A percentile compares a stretch with the other conserved stretches of the same genome.
Conservation (phyloP, 352 stramenopile genomes). For the Elongisporangium undulatum region DNA sequence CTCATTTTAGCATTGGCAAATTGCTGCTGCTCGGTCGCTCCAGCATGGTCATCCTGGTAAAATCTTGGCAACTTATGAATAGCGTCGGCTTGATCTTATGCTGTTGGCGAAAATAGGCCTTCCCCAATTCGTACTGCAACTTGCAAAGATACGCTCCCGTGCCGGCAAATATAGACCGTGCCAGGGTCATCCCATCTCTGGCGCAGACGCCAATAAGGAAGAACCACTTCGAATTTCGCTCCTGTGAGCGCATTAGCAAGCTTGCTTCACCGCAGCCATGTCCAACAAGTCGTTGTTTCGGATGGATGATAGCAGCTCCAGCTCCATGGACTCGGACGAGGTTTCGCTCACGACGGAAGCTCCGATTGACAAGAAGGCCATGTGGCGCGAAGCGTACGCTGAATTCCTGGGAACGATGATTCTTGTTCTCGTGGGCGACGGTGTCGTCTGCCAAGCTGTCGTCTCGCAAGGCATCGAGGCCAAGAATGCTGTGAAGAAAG, state of each 20-base stretch:
- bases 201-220: background rate
- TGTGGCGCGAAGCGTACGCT: slow-evolving; percentile 27
- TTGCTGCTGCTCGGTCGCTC: background rate
- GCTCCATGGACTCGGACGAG: slow-evolving; percentile 25
- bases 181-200: background rate
- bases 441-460: slow-evolving; percentile 52
- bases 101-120: background rate
- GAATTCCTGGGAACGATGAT: slow-evolving; percentile 63
- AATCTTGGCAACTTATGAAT: background rate
- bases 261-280: slow-evolving; percentile 13
- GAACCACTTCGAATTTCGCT: background rate
- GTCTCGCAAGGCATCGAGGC: slow-evolving; percentile 58
- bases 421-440: slow-evolving; percentile 51
- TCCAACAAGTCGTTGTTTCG: slow-evolving; percentile 25
- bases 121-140: background rate
- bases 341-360: slow-evolving; percentile 43
- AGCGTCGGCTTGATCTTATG: background rate
- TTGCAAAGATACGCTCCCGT: background rate
- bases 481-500: slow-evolving; percentile 41
- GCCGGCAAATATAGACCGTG: background rate
- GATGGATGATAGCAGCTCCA: slow-evolving; percentile 14
- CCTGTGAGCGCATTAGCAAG: slow-evolving; percentile 2
- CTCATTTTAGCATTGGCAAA: background rate
- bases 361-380: slow-evolving; percentile 24
- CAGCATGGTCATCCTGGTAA: background rate